phyloP scores from a whole-genome alignment of 2,329 filamentous ascomycete species.

The Alternaria consortialis region DNA sequence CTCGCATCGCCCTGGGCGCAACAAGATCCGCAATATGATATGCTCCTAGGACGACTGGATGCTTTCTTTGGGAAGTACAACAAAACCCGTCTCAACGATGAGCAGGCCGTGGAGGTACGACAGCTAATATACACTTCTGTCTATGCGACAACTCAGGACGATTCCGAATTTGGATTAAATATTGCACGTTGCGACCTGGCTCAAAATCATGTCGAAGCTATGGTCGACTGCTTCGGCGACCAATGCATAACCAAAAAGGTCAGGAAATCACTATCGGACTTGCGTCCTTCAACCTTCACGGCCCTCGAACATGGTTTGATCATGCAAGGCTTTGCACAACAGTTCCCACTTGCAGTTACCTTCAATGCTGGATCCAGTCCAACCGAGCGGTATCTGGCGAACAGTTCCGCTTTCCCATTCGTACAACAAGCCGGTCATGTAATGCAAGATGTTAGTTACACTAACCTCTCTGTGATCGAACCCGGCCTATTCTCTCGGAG shows the following conservation, averaged over 20 bases:
- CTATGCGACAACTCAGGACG: conserved; percentile 11
- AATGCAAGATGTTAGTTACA: conserved; percentile 1
- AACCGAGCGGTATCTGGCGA: conserved; percentile 34
- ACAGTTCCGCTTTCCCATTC: conserved; percentile 33
- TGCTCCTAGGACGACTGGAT: conserved; percentile 25
- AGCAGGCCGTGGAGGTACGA: no score
- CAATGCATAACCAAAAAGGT: conserved; percentile 26
- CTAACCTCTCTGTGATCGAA: conserved; percentile 23
- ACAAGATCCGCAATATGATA: conserved; percentile 3
- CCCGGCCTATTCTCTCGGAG: conserved; percentile 31
- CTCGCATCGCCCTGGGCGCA: conserved; percentile 2
- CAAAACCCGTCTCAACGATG: conserved; percentile 7
- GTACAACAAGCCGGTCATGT: conserved; percentile 18
- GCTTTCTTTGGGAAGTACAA: conserved; percentile 32
- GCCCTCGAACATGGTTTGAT: conserved; percentile 29
- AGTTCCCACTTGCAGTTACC: conserved; percentile 27
- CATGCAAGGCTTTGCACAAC: conserved; percentile 3
- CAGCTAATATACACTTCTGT: conserved; percentile 24
- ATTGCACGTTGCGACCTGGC: conserved; percentile 30
- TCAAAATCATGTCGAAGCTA: conserved; percentile 36
- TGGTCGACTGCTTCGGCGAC: conserved; percentile 21
- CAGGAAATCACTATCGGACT: conserved; percentile 29
- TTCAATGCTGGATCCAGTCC: conserved; percentile 27
- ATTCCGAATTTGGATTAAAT: conserved; percentile 18
- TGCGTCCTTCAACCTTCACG: conserved; percentile 21